Conservation (phyloP, 768 basidiomycete genomes). For the Trametopsis cervina region DNA sequence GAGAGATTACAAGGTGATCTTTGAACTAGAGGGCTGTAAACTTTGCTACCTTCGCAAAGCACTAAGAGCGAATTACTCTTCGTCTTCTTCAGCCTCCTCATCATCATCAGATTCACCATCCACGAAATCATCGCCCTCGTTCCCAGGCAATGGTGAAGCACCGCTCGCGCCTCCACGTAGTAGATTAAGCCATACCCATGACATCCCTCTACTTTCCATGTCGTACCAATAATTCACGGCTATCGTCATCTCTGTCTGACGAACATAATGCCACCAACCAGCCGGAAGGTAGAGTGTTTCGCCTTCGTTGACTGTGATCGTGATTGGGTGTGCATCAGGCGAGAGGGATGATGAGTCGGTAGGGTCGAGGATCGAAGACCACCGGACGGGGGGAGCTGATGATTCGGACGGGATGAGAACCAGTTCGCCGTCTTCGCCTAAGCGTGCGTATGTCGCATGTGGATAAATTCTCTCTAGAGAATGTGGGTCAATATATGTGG, state of each 20-base stretch:
- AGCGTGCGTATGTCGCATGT: conserved; percentile 56
- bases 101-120: neutral
- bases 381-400: conserved; percentile 50
- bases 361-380: conserved; percentile 74
- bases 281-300: conserved; percentile 87
- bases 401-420: conserved; percentile 26
- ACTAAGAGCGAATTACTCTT: too few relatives aligned
- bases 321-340: conserved; percentile 53
- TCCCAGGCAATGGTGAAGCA: conserved; percentile 28
- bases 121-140: conserved; percentile 22
- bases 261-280: conserved; percentile 91
- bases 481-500: conserved; percentile 47
- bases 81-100: too few relatives aligned
- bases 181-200: conserved; percentile 64
- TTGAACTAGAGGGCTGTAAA: too few relatives aligned
- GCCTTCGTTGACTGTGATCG: conserved; percentile 59
- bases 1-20: too few relatives aligned
- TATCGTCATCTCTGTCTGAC: conserved; percentile 57
- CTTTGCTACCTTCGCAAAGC: too few relatives aligned
- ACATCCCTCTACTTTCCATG: conserved; percentile 62
- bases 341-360: conserved; percentile 39
- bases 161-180: conserved; percentile 38
- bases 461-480: conserved; percentile 35
- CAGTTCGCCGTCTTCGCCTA: conserved; percentile 18
- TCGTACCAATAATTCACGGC: conserved; percentile 92